phyloP scores from a whole-genome alignment of 179 eudicot species.

The Nepenthes alata region DNA sequence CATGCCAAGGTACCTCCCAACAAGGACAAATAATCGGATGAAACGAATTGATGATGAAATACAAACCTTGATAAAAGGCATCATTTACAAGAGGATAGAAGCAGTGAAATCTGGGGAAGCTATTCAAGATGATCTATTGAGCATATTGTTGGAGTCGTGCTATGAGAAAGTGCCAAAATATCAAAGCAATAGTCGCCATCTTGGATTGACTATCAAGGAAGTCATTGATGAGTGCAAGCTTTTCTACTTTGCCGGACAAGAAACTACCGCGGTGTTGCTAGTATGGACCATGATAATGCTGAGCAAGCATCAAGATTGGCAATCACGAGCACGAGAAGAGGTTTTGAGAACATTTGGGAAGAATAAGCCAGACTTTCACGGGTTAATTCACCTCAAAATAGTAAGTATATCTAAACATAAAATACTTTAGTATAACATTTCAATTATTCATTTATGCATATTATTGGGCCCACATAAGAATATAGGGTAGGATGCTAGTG shows the following conservation, averaged over 20 bases:
- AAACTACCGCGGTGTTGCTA: slow-evolving; percentile 13
- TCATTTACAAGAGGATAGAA: slow-evolving; percentile 25
- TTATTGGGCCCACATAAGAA: no score
- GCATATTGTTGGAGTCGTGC: slow-evolving; percentile 35
- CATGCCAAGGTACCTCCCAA: slow-evolving; percentile 39
- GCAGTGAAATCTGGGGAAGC: slow-evolving; percentile 26
- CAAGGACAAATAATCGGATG: slow-evolving; percentile 34
- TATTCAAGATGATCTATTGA: slow-evolving; percentile 27
- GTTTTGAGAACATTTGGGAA: slow-evolving; percentile 14
- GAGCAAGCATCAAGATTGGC: slow-evolving; percentile 23
- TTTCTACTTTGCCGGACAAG: slow-evolving; percentile 29
- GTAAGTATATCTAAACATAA: not conserved
- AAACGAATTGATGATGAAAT: not conserved
- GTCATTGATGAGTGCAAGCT: slow-evolving; percentile 26
- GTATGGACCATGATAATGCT: slow-evolving; percentile 29
- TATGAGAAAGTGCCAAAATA: slow-evolving; percentile 12
- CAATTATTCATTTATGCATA: no score
- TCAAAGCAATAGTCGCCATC: not conserved
- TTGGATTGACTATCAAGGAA: slow-evolving; percentile 11
- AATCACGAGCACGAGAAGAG: slow-evolving; percentile 24
- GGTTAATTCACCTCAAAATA: slow-evolving; percentile 14
- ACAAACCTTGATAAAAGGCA: slow-evolving; percentile 6
- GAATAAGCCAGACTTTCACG: slow-evolving; percentile 15
- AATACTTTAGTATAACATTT: no score
- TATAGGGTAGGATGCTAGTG: no score